Base-by-base conservation (phyloP, 257 asterid species). In the Capsicum chinense region DNA sequence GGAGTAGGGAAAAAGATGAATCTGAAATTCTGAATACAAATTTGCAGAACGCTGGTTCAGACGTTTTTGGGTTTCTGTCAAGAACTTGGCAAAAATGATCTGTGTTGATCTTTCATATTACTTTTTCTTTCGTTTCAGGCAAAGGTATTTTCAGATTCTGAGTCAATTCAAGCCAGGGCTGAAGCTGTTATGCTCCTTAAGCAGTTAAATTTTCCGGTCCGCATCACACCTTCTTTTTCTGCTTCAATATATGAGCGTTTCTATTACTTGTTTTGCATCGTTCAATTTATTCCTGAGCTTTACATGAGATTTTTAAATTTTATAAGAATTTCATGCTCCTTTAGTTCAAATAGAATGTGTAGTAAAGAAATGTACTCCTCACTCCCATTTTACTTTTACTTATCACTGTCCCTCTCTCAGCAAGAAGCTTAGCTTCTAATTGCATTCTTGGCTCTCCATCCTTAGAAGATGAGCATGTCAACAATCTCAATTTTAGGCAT, bases 171-270 rank as follows among this genome's bases (percentile, higher is more conserved):
- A 95, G 92, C 97, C 81, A 93, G 98, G 88, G 98, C 99, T 33
- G 97, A 95, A 92, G 99, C 98, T 88, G 98, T 97, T 88, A 90
- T 97, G 97, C 99, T 95, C 88, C 97, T 97, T 83, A 93, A 97
- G 97, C 92, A 91, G 92, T 90, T 97, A 96, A 92, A 95, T 87
- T 93, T 95, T 86, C 98, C 97, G 88, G 99, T 97, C 15, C 67
- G 97, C 89, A 84, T 78, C 76, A 67, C 83, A 60, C 21, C 69
- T 35, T 87, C 69, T 80, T 86, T 76, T 59, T 85, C 83, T 52
- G 17, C 79, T 19, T 57, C 83, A 26, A 59, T 74, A 33, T 66
- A 15, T 16, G 56, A 57, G 16, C 50, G 14, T 3, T 54, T 54
- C 64, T 54, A 78, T 54, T 37, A 33, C 64, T 78, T 78, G 26